Evolutionary conservation across 352 stramenopile genomes (phyloP).

Genomic region (Globisporangium nodosum): DNA sequence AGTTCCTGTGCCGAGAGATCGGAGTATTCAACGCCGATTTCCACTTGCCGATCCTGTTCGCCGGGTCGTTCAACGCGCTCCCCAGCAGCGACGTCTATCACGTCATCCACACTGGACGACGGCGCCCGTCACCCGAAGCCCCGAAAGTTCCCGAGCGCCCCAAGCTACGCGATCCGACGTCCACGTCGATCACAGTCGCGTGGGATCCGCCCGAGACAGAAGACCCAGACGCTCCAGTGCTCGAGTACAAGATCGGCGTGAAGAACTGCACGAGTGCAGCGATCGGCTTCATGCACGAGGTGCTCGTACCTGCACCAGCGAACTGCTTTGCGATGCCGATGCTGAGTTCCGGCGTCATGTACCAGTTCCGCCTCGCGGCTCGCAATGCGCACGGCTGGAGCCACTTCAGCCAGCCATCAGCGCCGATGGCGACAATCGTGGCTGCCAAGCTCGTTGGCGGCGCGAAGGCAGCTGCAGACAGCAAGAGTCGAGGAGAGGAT

Average conservation of each 20-base stretch:
- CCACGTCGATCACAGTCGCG: conserved; percentile 38
- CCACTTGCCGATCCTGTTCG: conserved; percentile 75
- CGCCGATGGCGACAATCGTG: conserved; percentile 41
- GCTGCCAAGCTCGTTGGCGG: conserved; percentile 12
- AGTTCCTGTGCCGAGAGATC: conserved; percentile 59
- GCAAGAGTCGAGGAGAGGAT: not conserved
- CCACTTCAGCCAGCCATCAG: conserved; percentile 63
- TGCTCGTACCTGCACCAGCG: conserved; percentile 16
- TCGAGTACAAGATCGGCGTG: conserved; percentile 51
- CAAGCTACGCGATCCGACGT: conserved; percentile 23
- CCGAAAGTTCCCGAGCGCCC: conserved; percentile 37
- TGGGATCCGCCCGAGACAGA: conserved; percentile 33
- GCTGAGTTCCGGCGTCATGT: conserved; percentile 68
- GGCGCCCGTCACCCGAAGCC: conserved; percentile 35
- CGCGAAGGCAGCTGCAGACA: not conserved
- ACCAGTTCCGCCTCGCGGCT: conserved; percentile 82
- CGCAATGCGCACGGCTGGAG: conserved; percentile 62
- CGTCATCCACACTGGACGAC: conserved; percentile 52
- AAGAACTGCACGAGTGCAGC: conserved; percentile 55
- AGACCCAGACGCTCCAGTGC: conserved; percentile 23
- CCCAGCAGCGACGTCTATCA: conserved; percentile 83
- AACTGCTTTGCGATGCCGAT: conserved; percentile 37
- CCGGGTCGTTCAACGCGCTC: conserved; percentile 75
- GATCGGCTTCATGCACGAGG: conserved; percentile 52
- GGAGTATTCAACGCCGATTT: conserved; percentile 80